phyloP scores from a whole-genome alignment of 2,329 filamentous ascomycete genomes.

The Chaetothyriales sp. region DNA sequence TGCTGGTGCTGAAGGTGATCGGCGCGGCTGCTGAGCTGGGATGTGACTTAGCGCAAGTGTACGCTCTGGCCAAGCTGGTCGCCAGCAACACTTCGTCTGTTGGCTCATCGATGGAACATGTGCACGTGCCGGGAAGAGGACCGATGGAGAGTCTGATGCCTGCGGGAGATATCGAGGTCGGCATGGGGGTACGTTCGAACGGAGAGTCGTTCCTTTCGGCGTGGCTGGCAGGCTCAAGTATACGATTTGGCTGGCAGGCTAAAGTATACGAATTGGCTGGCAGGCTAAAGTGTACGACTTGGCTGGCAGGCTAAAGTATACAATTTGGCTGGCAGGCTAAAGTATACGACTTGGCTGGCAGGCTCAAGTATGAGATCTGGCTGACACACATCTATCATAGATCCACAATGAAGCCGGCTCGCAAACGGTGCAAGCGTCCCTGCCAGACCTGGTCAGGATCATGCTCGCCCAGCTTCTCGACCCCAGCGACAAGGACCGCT shows the following conservation, averaged over 20 bases:
- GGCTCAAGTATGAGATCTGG: not conserved
- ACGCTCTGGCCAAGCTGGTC: conserved; percentile 55
- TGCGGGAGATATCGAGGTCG: conserved; percentile 47
- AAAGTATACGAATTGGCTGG: too few relatives aligned
- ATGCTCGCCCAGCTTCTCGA: conserved; percentile 56
- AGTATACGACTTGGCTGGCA: too few relatives aligned
- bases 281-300: too few relatives aligned
- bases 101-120: conserved; percentile 72
- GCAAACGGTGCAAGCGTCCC: conserved; percentile 35
- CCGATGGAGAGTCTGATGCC: conserved; percentile 24
- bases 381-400: not conserved
- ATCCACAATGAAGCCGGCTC: conserved; percentile 40
- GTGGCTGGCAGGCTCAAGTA: too few relatives aligned
- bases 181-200: conserved; percentile 41
- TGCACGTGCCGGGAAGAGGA: conserved; percentile 77
- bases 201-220: not conserved
- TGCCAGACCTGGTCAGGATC: conserved; percentile 40
- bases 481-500: conserved; percentile 48
- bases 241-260: too few relatives aligned
- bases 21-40: conserved; percentile 69
- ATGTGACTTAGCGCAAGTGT: conserved; percentile 54
- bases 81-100: conserved; percentile 71
- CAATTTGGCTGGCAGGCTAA: too few relatives aligned
- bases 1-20: conserved; percentile 79
- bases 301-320: too few relatives aligned